A percentile compares a stretch with the other conserved stretches of the same genome.
Evolutionary conservation across 257 asterid genomes (phyloP).

Genomic region (Apocynum venetum): DNA sequence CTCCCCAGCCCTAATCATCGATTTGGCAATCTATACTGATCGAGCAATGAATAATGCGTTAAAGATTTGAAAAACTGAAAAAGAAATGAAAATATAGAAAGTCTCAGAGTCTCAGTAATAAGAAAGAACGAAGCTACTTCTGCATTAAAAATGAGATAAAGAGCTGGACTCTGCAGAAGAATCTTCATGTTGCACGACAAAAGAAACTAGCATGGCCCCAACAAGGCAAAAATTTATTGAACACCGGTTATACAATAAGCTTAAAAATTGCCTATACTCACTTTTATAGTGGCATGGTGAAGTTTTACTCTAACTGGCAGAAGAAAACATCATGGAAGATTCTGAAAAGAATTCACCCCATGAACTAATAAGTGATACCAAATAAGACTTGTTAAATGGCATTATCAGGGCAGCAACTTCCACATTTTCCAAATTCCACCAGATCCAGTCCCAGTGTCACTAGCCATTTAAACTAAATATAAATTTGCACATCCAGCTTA

Average conservation of each 20-base stretch:
- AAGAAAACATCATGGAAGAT: not conserved
- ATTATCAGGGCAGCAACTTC: not conserved
- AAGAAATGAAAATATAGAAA: not conserved
- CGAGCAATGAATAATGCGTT: not conserved
- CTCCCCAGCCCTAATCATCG: constrained; percentile 66
- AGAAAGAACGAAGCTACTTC: not conserved
- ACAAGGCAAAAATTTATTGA: not conserved
- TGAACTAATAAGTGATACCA: not conserved
- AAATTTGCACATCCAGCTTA: not conserved
- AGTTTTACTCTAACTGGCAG: not conserved
- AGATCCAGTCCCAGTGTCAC: not conserved
- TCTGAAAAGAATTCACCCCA: not conserved
- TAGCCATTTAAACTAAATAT: not conserved
- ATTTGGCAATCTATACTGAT: constrained; percentile 82
- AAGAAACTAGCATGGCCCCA: not conserved
- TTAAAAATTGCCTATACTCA: not conserved
- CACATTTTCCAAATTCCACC: not conserved
- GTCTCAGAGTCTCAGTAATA: not conserved
- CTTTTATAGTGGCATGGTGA: not conserved
- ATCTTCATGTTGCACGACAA: not conserved
- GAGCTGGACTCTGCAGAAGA: not conserved
- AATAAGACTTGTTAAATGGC: not conserved
- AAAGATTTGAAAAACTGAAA: constrained; percentile 1
- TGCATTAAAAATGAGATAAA: not conserved
- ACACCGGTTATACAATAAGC: not conserved